These are phyloP conservation scores for Centaurea solstitialis DNA, from an alignment of 129 eudicot genomes.

Conservation along the genomic window DNA sequence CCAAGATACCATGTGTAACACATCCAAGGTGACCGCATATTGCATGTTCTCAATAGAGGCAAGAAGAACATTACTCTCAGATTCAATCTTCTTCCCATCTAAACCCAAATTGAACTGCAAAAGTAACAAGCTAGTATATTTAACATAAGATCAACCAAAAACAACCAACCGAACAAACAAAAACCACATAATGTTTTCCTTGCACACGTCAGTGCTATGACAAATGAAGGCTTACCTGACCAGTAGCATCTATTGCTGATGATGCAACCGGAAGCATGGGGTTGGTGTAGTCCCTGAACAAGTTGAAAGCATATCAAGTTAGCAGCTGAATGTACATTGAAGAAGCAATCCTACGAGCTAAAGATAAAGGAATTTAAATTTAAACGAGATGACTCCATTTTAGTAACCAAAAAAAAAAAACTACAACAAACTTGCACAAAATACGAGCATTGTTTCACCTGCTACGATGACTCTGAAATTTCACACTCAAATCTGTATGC, in stretches of 20 bases:
- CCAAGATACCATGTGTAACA: slow-evolving; percentile 67
- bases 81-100: slow-evolving; percentile 91
- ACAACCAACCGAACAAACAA: not conserved
- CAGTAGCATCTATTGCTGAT: slow-evolving; percentile 89
- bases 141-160: not conserved
- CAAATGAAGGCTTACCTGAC: slow-evolving; percentile 62
- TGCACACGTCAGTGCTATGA: not conserved
- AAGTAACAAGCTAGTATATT: not conserved
- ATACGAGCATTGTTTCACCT: slow-evolving; percentile 43
- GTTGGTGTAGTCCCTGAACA: slow-evolving; percentile 88
- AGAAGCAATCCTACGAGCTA: not conserved
- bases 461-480: slow-evolving; percentile 97
- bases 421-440: not conserved
- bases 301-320: slow-evolving; percentile 12
- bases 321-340: not conserved
- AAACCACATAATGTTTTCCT: not conserved
- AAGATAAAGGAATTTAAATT: not conserved
- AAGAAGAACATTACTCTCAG: slow-evolving; percentile 98
- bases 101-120: slow-evolving; percentile 75
- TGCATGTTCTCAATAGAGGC: slow-evolving; percentile 99
- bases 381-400: not conserved
- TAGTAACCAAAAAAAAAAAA: not conserved
- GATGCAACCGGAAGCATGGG: slow-evolving; percentile 93
- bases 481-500: slow-evolving; percentile 93
- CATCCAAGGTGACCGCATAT: slow-evolving; percentile 94